phyloP scores from a whole-genome alignment of 495 filamentous ascomycete genomes.

The Friedmanniomyces endolithicus region DNA sequence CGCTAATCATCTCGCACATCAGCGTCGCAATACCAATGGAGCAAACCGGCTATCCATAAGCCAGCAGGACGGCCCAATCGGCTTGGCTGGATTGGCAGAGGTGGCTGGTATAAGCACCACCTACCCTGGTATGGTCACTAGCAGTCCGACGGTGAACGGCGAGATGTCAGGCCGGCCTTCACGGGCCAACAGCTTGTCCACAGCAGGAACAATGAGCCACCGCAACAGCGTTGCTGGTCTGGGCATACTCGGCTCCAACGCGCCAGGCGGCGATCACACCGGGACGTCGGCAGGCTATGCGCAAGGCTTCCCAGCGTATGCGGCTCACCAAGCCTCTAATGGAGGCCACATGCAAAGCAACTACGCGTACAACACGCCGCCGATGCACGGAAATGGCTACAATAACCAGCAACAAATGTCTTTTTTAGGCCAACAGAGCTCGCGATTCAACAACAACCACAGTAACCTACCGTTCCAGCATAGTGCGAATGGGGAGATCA shows the following conservation, averaged over 20 bases:
- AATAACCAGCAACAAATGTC: constrained; percentile 18
- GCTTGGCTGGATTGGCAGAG: constrained; percentile 16
- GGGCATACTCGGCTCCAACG: constrained; percentile 13
- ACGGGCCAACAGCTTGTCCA: constrained; percentile 17
- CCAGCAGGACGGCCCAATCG: constrained; percentile 28
- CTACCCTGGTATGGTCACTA: constrained; percentile 9
- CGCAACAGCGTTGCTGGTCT: constrained; percentile 15
- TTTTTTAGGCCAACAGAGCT: constrained; percentile 23
- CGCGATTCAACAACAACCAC: constrained; percentile 20
- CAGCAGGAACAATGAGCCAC: constrained; percentile 13
- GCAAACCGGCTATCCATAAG: constrained; percentile 25
- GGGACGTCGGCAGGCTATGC: constrained; percentile 11
- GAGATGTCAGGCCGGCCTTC: constrained; percentile 16
- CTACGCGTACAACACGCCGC: constrained; percentile 14
- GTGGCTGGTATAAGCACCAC: constrained; percentile 3
- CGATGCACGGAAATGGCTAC: constrained; percentile 12
- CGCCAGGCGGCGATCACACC: constrained; percentile 3
- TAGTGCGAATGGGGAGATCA: constrained; percentile 11
- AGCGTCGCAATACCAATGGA: constrained; percentile 41
- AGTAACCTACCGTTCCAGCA: constrained; percentile 10
- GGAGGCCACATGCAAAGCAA: constrained; percentile 11
- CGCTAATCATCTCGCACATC: constrained; percentile 80
- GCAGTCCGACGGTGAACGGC: constrained; percentile 17
- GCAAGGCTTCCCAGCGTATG: constrained; percentile 9
- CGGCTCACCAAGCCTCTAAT: constrained; percentile 4